A percentile compares a stretch with the other conserved stretches of the same genome.
Evolutionary conservation across 495 filamentous ascomycete species (phyloP).

Genomic region (Neurospora sp.): DNA sequence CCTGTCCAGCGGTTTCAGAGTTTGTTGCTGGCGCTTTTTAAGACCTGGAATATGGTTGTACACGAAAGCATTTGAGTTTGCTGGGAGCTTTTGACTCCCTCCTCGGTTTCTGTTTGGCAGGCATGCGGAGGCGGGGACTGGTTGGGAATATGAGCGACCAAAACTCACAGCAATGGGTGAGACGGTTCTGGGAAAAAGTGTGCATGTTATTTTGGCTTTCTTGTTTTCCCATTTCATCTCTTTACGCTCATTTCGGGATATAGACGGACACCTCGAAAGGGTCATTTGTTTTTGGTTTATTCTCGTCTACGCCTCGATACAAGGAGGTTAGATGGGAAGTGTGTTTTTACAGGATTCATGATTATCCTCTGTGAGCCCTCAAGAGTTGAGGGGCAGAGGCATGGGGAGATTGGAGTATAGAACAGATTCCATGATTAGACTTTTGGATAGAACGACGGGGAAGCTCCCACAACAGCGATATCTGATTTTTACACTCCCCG

Average conservation of each 20-base stretch:
- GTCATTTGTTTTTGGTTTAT: neutral
- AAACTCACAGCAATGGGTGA: neutral
- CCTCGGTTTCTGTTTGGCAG: conserved; percentile 1
- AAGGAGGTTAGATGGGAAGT: neutral
- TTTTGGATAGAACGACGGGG: neutral
- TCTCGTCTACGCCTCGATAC: neutral
- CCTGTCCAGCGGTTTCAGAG: neutral
- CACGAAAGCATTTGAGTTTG: neutral
- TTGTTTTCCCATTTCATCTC: neutral
- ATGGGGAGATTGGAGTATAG: neutral
- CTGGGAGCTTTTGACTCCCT: neutral
- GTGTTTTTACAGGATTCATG: neutral
- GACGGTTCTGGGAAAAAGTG: neutral
- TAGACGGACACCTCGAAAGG: neutral
- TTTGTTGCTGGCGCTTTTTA: neutral
- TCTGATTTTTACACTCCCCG: neutral
- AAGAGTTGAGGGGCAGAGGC: neutral
- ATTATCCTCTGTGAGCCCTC: neutral
- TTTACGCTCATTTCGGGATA: neutral
- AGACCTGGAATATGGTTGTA: neutral
- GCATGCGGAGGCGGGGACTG: neutral
- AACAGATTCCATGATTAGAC: neutral
- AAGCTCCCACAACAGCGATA: neutral
- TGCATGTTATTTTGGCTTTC: neutral
- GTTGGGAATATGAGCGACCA: neutral